These are phyloP conservation scores for Malassezia furfur DNA, from an alignment of 1,284 basidiomycete genomes.

Conservation along the genomic window DNA sequence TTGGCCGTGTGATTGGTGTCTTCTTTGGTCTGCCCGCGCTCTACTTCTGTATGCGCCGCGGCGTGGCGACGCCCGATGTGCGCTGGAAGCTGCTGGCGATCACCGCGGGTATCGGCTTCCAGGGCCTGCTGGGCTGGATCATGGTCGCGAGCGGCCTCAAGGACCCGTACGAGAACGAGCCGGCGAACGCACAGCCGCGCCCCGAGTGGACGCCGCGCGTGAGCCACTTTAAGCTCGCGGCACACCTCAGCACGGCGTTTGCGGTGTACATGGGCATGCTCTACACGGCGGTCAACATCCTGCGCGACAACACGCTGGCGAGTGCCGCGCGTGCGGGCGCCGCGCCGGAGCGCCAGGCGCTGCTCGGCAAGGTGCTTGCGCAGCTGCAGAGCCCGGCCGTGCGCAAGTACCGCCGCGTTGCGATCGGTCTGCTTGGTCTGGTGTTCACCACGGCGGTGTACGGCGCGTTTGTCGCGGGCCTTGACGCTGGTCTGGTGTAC, in stretches of 20 bases:
- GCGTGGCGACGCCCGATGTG: slow-evolving; percentile 10
- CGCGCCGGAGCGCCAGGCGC: neutral
- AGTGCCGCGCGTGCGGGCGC: slow-evolving; percentile 58
- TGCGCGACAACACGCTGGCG: slow-evolving; percentile 53
- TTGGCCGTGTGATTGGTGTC: slow-evolving; percentile 78
- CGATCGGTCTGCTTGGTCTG: slow-evolving; percentile 24
- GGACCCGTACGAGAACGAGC: slow-evolving; percentile 19
- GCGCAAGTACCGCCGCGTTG: slow-evolving; percentile 24
- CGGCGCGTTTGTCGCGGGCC: slow-evolving; percentile 91
- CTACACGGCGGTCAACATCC: slow-evolving; percentile 64
- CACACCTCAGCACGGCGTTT: slow-evolving; percentile 83
- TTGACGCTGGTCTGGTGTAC: slow-evolving; percentile 91
- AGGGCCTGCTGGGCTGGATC: slow-evolving; percentile 94
- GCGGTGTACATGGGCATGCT: slow-evolving; percentile 86
- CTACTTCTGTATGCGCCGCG: slow-evolving; percentile 22
- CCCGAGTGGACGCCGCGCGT: slow-evolving; percentile 60
- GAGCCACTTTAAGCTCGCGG: slow-evolving; percentile 89
- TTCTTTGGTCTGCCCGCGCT: slow-evolving; percentile 48
- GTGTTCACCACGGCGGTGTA: slow-evolving; percentile 65
- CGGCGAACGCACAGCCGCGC: slow-evolving; percentile 11
- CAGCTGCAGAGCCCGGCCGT: slow-evolving; percentile 23
- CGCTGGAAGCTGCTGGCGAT: slow-evolving; percentile 62
- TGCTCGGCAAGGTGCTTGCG: neutral
- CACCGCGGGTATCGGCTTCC: slow-evolving; percentile 70
- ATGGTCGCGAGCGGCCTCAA: slow-evolving; percentile 95